Conservation (phyloP, 2,329 filamentous ascomycete species). For the Talaromyces sp. region DNA sequence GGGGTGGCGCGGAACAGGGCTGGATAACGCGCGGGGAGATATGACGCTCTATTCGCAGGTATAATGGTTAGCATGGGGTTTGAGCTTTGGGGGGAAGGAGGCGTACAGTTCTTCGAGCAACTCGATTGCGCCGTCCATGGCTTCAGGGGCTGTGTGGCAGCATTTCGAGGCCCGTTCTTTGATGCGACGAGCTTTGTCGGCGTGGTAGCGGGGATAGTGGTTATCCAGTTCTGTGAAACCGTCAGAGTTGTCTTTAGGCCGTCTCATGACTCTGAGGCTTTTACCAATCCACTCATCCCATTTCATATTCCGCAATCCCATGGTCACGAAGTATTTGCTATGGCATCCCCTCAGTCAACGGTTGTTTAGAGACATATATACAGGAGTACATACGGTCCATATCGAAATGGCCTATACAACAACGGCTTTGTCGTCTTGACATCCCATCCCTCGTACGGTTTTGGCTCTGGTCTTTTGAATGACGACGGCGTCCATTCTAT, state of each 20-base stretch:
- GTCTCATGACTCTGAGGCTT: background rate
- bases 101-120: conserved; percentile 66
- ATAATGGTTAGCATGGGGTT: background rate
- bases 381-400: conserved; percentile 56
- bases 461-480: conserved; percentile 59
- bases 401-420: conserved; percentile 73
- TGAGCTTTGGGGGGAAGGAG: background rate
- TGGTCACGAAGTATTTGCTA: conserved; percentile 67
- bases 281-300: conserved; percentile 69
- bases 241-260: background rate
- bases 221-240: conserved; percentile 65
- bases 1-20: conserved; percentile 61
- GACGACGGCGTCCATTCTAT: conserved; percentile 54
- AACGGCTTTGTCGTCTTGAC: conserved; percentile 66
- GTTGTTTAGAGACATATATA: background rate
- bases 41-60: conserved; percentile 43
- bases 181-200: conserved; percentile 66
- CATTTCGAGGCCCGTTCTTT: conserved; percentile 63
- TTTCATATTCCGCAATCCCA: conserved; percentile 68
- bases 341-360: background rate
- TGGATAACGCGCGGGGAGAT: conserved; percentile 73
- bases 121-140: conserved; percentile 68
- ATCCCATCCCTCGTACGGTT: conserved; percentile 66
- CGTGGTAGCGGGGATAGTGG: conserved; percentile 68
- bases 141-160: conserved; percentile 65